phyloP scores from a whole-genome alignment of 345 rosid genomes.

The Boechera retrofracta region DNA sequence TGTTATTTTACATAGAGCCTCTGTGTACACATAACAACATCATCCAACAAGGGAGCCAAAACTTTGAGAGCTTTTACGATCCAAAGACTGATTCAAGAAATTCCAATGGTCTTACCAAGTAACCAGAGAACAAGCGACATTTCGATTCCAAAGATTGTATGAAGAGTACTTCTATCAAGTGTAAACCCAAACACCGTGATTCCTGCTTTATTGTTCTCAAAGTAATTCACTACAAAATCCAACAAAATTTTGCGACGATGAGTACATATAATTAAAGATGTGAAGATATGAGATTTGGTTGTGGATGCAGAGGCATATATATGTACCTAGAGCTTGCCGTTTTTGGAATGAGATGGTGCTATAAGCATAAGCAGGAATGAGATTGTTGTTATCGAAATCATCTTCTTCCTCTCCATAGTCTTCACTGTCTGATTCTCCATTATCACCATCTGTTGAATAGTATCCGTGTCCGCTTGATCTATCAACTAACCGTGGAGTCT shows the following conservation, averaged over 20 bases:
- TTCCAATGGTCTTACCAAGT: conserved; percentile 85
- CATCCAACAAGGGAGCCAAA: conserved; percentile 33
- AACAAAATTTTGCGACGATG: not conserved
- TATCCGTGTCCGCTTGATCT: conserved; percentile 33
- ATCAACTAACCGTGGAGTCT: conserved; percentile 58
- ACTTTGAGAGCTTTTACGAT: conserved; percentile 17
- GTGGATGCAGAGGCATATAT: conserved; percentile 1
- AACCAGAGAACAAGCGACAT: conserved; percentile 90
- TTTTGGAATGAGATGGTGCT: conserved; percentile 87
- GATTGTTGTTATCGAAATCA: conserved; percentile 71
- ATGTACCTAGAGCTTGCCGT: conserved; percentile 87
- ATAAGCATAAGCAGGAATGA: conserved; percentile 72
- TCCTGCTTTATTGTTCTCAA: conserved; percentile 92
- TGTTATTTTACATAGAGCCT: conserved; percentile 36
- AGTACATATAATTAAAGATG: not conserved
- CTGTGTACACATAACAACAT: conserved; percentile 25
- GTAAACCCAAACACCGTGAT: conserved; percentile 85
- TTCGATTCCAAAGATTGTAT: conserved; percentile 82
- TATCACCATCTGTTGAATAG: conserved; percentile 49
- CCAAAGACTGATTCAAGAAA: conserved; percentile 52
- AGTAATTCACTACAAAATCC: conserved; percentile 70
- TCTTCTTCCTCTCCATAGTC: conserved; percentile 84
- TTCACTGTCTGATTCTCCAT: conserved; percentile 53
- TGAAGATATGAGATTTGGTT: conserved; percentile 2
- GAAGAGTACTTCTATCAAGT: conserved; percentile 78